Conservation (phyloP, 2,329 filamentous ascomycete genomes). For the Fusarium tuaranense region DNA sequence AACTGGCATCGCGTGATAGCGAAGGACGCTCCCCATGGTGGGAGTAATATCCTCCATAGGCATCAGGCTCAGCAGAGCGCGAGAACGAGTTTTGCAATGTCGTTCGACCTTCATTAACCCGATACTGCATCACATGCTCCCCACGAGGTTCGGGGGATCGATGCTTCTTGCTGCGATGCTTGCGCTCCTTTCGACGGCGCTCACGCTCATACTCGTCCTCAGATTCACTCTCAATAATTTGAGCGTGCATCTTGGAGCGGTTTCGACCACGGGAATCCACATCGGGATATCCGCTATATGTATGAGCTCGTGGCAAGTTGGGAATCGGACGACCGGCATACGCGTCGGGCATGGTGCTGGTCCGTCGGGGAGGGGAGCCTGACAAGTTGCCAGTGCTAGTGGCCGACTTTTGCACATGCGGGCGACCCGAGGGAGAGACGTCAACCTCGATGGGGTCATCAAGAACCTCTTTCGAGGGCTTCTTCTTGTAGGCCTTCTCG, state of each 20-base stretch:
- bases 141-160: slow-evolving; percentile 48
- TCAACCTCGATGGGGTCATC: slow-evolving; percentile 47
- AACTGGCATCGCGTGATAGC: slow-evolving; percentile 47
- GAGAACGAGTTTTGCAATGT: slow-evolving; percentile 45
- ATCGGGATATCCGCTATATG: slow-evolving; percentile 47
- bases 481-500: slow-evolving; percentile 48
- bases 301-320: slow-evolving; percentile 48
- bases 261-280: slow-evolving; percentile 50
- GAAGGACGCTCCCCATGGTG: slow-evolving; percentile 46
- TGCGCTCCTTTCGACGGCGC: slow-evolving; percentile 47
- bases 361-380: slow-evolving; percentile 51
- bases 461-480: slow-evolving; percentile 48
- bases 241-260: slow-evolving; percentile 52
- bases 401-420: slow-evolving; percentile 43
- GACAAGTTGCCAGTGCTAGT: slow-evolving; percentile 41
- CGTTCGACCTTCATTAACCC: slow-evolving; percentile 45
- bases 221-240: slow-evolving; percentile 50
- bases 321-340: slow-evolving; percentile 46
- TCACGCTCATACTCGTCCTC: slow-evolving; percentile 48
- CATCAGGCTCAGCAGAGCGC: slow-evolving; percentile 42
- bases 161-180: slow-evolving; percentile 52
- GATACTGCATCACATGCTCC: slow-evolving; percentile 45
- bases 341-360: slow-evolving; percentile 52
- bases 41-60: slow-evolving; percentile 39
- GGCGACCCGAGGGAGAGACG: slow-evolving; percentile 47